Conservation (phyloP, 768 basidiomycete genomes). For the Gelatoporia subvermispora region DNA sequence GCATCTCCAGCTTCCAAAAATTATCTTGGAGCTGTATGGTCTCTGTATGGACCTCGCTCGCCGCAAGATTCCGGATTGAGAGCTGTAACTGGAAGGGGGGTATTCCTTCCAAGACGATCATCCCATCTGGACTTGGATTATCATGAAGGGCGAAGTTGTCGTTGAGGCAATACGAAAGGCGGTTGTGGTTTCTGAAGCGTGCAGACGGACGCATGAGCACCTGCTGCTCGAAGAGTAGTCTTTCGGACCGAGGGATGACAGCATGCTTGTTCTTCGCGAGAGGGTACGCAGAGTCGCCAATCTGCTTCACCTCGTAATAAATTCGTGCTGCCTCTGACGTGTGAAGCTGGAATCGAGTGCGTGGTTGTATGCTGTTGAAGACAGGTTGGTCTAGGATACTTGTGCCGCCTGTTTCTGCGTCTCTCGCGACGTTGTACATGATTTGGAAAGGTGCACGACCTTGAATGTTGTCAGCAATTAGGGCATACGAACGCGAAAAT, state of each 20-base stretch:
- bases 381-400: constrained; percentile 70
- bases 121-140: constrained; percentile 46
- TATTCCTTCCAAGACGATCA: constrained; percentile 70
- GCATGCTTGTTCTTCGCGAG: constrained; percentile 59
- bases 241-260: constrained; percentile 62
- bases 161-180: constrained; percentile 71
- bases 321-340: constrained; percentile 74
- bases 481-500: neutral
- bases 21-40: constrained; percentile 44
- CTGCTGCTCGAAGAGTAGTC: constrained; percentile 81
- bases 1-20: constrained; percentile 70
- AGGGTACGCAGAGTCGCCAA: constrained; percentile 84
- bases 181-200: constrained; percentile 61
- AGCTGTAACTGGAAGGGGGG: constrained; percentile 82
- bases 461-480: constrained; percentile 22
- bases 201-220: constrained; percentile 79
- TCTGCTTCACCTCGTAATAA: constrained; percentile 86
- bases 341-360: constrained; percentile 76
- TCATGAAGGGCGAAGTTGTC: constrained; percentile 60
- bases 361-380: constrained; percentile 80
- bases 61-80: constrained; percentile 70
- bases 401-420: constrained; percentile 62
- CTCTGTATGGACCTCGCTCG: constrained; percentile 57
- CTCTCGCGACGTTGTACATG: constrained; percentile 79
- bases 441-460: constrained; percentile 93